A percentile compares a stretch with the other conserved stretches of the same genome.
Conservation (phyloP, 768 basidiomycete species). For the Kondoa subrosea region DNA sequence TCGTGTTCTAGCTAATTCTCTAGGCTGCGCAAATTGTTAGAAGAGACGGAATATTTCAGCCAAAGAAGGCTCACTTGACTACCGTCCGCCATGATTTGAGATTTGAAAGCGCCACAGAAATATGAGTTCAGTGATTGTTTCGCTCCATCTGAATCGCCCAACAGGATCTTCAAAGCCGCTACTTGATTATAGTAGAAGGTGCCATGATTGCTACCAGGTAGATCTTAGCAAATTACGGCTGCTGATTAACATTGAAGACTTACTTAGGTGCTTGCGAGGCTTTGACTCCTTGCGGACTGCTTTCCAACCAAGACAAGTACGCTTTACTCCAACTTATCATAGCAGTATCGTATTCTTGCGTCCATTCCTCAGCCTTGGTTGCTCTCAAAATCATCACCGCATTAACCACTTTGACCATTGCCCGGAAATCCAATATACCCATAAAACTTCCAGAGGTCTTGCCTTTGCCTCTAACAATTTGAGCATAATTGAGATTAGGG, state of each 20-base stretch:
- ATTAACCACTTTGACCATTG: constrained; percentile 43
- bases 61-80: background rate
- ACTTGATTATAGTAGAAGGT: constrained; percentile 49
- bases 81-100: constrained; percentile 44
- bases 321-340: constrained; percentile 38
- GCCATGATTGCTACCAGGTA: constrained; percentile 44
- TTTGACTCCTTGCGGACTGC: constrained; percentile 36
- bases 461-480: constrained; percentile 43
- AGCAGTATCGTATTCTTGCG: constrained; percentile 38
- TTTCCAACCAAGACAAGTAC: constrained; percentile 42
- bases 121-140: constrained; percentile 38
- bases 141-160: constrained; percentile 41
- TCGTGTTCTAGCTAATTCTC: constrained; percentile 45
- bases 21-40: constrained; percentile 39
- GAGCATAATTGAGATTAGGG: constrained; percentile 46
- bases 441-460: constrained; percentile 40
- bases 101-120: constrained; percentile 40
- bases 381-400: constrained; percentile 38
- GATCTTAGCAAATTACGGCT: background rate
- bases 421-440: constrained; percentile 45
- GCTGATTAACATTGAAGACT: constrained; percentile 20
- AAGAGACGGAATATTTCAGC: background rate
- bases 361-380: constrained; percentile 42
- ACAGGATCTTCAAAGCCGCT: constrained; percentile 43
- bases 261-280: constrained; percentile 40